Conservation (phyloP, 2,329 filamentous ascomycete genomes). For the Pseudofabraea citricarpa region DNA sequence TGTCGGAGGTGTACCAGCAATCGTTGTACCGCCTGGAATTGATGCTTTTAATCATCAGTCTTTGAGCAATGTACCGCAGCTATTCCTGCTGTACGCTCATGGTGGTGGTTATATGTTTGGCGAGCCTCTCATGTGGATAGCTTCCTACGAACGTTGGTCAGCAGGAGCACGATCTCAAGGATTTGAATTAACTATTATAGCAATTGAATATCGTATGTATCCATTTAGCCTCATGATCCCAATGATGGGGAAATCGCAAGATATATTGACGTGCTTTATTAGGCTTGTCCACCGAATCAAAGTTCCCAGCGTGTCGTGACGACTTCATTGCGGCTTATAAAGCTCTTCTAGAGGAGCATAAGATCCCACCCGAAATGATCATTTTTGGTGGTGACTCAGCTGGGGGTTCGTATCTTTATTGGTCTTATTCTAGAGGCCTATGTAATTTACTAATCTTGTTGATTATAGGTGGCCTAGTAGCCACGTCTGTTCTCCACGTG, state of each 20-base stretch:
- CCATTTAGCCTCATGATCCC: too few species aligned
- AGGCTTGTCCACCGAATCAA: background rate
- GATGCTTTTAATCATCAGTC: background rate
- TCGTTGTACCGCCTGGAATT: background rate
- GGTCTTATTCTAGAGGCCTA: too few species aligned
- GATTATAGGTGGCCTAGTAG: constrained; percentile 1
- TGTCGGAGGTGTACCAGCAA: background rate
- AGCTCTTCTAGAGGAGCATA: background rate
- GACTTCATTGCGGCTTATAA: constrained; percentile 1
- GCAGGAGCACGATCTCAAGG: background rate
- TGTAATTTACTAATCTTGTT: background rate
- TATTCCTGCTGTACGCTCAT: constrained; percentile 2
- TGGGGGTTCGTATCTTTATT: background rate
- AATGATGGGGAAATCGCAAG: too few species aligned
- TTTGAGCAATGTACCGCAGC: background rate
- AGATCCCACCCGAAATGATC: background rate
- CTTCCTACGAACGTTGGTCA: constrained; percentile 1
- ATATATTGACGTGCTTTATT: too few species aligned
- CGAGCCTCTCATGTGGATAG: background rate
- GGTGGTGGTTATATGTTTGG: constrained; percentile 2
- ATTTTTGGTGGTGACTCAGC: constrained; percentile 2
- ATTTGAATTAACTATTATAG: constrained; percentile 1
- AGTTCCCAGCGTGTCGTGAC: constrained; percentile 2
- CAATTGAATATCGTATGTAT: constrained; percentile 2
- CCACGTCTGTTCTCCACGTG: background rate